phyloP scores from a whole-genome alignment of 768 basidiomycete species.

The Botryobasidium botryosum region DNA sequence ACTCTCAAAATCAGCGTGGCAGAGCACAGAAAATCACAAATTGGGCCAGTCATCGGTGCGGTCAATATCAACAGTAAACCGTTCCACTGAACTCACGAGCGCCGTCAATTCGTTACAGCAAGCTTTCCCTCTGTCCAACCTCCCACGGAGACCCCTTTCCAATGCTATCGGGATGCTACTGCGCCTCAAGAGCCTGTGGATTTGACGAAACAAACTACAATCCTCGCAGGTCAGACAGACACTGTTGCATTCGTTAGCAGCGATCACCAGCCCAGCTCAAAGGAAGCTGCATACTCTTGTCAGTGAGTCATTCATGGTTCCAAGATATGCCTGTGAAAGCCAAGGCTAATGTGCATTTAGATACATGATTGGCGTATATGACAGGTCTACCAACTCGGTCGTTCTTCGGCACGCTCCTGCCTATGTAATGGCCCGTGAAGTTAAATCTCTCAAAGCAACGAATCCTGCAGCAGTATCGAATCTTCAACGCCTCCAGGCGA shows the following conservation, averaged over 20 bases:
- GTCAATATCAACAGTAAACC: neutral
- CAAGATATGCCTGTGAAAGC: too few species aligned
- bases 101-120: constrained; percentile 20
- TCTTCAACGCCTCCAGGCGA: constrained; percentile 41
- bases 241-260: constrained; percentile 67
- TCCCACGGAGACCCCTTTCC: constrained; percentile 40
- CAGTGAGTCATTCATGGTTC: constrained; percentile 40
- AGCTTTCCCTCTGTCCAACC: constrained; percentile 51
- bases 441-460: constrained; percentile 68
- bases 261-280: too few species aligned
- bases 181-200: neutral
- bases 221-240: constrained; percentile 67
- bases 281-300: too few species aligned
- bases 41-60: constrained; percentile 2
- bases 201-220: neutral
- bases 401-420: constrained; percentile 49
- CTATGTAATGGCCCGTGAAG: constrained; percentile 54
- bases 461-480: constrained; percentile 23
- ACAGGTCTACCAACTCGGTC: constrained; percentile 56
- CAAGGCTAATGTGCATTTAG: constrained; percentile 21
- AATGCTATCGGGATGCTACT: constrained; percentile 32
- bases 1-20: neutral
- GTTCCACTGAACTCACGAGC: neutral
- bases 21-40: neutral
- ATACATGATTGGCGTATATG: constrained; percentile 71